Conservation (phyloP, 306 rosid species). For the Casuarina glauca region DNA sequence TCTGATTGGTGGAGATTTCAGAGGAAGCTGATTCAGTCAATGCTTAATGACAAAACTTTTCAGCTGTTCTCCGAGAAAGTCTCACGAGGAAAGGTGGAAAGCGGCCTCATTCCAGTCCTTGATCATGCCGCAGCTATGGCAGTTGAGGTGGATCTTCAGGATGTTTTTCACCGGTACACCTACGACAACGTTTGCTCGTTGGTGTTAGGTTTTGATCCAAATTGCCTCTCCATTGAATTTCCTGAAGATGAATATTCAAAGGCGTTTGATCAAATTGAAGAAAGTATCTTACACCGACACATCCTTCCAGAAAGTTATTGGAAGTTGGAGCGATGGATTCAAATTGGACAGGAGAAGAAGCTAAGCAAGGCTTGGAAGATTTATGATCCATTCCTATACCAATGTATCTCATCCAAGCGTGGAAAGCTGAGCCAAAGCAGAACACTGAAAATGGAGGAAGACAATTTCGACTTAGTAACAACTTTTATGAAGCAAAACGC, state of each 20-base stretch:
- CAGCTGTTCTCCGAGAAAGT: too few species aligned
- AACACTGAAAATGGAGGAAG: not conserved
- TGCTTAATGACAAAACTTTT: too few species aligned
- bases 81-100: too few species aligned
- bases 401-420: not conserved
- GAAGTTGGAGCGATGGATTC: slow-evolving; percentile 1
- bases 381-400: slow-evolving; percentile 16
- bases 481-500: not conserved
- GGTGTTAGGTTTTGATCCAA: too few species aligned
- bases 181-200: too few species aligned
- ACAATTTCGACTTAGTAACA: not conserved
- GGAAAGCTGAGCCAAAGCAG: not conserved
- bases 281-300: slow-evolving; percentile 13
- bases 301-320: slow-evolving; percentile 1
- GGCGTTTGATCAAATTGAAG: slow-evolving; percentile 24
- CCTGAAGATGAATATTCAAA: slow-evolving; percentile 5
- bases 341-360: slow-evolving; percentile 25
- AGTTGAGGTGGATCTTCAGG: too few species aligned
- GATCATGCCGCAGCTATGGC: too few species aligned
- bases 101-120: too few species aligned
- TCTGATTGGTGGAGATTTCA: too few species aligned
- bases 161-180: too few species aligned
- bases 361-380: slow-evolving; percentile 1
- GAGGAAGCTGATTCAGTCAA: too few species aligned
- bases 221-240: too few species aligned